Evolutionary conservation across 2,329 filamentous ascomycete species (phyloP).

Genomic region (Cephalotrichum gorgonifer): DNA sequence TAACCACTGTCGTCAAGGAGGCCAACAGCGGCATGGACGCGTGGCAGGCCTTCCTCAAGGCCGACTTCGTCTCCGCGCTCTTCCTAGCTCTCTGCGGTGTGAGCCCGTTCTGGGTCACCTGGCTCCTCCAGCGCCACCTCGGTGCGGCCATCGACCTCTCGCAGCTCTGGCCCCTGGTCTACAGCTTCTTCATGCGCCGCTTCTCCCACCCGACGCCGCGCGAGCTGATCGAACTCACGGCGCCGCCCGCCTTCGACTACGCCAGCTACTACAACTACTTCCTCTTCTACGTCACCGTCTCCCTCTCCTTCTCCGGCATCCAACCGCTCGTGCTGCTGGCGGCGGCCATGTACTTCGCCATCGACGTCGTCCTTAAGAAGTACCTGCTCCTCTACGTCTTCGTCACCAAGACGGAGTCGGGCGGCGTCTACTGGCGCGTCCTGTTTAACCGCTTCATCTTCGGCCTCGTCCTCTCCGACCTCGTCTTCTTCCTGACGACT

Average conservation of each 20-base stretch:
- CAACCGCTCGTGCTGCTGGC: slow-evolving; percentile 83
- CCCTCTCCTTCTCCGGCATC: slow-evolving; percentile 71
- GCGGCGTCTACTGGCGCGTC: slow-evolving; percentile 83
- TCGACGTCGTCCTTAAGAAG: slow-evolving; percentile 89
- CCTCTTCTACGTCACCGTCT: slow-evolving; percentile 84
- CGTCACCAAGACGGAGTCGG: slow-evolving; percentile 92
- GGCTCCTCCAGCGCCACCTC: slow-evolving; percentile 83
- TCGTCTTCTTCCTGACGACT: slow-evolving; percentile 67
- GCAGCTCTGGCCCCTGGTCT: slow-evolving; percentile 75
- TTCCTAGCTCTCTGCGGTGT: slow-evolving; percentile 71
- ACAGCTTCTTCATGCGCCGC: slow-evolving; percentile 74
- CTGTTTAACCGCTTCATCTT: slow-evolving; percentile 91
- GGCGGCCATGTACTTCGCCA: slow-evolving; percentile 76
- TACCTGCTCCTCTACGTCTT: slow-evolving; percentile 92
- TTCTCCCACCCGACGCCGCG: slow-evolving; percentile 83
- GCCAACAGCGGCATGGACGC: slow-evolving; percentile 47
- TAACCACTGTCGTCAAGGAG: slow-evolving; percentile 52
- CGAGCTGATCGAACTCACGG: slow-evolving; percentile 84
- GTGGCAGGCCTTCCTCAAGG: slow-evolving; percentile 58
- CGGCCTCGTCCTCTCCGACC: slow-evolving; percentile 64
- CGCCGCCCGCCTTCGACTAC: slow-evolving; percentile 87
- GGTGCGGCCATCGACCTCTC: slow-evolving; percentile 91
- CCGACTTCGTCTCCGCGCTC: slow-evolving; percentile 51
- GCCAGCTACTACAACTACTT: slow-evolving; percentile 98
- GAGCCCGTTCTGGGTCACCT: slow-evolving; percentile 90